These are phyloP conservation scores for Halenospora varia DNA, from an alignment of 495 filamentous ascomycete genomes.

Conservation along the genomic window DNA sequence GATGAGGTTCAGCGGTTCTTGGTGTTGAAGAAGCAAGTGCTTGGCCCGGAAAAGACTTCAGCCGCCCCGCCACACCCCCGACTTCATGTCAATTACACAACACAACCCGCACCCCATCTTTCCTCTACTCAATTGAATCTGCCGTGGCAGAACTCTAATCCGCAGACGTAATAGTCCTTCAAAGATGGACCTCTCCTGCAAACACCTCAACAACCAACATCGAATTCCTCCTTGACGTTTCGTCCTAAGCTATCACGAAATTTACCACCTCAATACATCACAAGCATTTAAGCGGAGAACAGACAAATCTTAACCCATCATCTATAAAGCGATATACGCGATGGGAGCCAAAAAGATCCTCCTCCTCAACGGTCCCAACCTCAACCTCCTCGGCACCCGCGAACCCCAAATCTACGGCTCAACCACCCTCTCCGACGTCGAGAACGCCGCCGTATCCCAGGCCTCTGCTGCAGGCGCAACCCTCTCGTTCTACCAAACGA, in stretches of 20 bases:
- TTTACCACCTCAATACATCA: not conserved
- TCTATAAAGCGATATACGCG: too few relatives aligned
- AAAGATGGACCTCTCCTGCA: not conserved
- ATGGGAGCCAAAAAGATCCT: conserved; percentile 54
- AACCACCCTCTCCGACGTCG: conserved; percentile 58
- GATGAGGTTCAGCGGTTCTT: not conserved
- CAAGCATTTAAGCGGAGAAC: not conserved
- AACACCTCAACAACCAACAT: not conserved
- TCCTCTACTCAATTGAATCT: not conserved
- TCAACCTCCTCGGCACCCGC: conserved; percentile 71
- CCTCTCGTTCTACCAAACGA: conserved; percentile 57
- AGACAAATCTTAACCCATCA: not conserved
- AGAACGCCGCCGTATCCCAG: conserved; percentile 37
- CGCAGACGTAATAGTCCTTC: not conserved
- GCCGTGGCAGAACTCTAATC: not conserved
- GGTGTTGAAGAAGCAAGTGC: not conserved
- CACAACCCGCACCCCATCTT: not conserved
- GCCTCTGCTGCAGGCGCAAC: conserved; percentile 36
- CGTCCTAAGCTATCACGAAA: too few relatives aligned
- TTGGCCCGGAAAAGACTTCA: not conserved
- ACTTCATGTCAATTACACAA: too few relatives aligned
- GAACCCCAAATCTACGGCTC: conserved; percentile 68
- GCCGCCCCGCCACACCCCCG: not conserved
- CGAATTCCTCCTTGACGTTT: not conserved
- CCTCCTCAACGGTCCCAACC: conserved; percentile 76